Conservation (phyloP, 352 stramenopile genomes). For the Phytopythium mirpurense region DNA sequence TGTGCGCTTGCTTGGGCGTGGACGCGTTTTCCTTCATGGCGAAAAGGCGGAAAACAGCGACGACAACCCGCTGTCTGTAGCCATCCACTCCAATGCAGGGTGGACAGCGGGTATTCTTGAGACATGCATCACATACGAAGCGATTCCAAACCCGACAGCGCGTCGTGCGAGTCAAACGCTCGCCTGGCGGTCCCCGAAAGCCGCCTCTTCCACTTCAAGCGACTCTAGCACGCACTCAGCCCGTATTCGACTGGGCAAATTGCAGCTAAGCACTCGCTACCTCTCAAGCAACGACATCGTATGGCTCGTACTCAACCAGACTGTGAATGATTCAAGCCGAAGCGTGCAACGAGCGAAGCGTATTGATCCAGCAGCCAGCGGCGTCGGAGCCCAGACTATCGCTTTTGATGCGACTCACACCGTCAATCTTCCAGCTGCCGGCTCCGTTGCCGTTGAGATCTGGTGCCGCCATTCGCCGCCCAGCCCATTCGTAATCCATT, state of each 20-base stretch:
- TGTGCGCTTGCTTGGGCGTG: conserved; percentile 23
- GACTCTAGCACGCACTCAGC: too few relatives aligned
- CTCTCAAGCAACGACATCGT: background rate
- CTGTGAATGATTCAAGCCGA: background rate
- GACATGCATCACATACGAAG: background rate
- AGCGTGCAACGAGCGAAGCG: background rate
- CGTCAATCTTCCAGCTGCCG: background rate
- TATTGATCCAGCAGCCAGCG: background rate
- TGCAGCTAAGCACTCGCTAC: background rate
- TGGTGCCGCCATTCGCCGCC: background rate
- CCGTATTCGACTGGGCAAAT: background rate
- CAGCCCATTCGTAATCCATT: background rate
- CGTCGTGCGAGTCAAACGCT: background rate
- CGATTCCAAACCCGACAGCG: background rate
- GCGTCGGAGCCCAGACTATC: background rate
- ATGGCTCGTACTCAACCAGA: background rate
- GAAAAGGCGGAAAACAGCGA: background rate
- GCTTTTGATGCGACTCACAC: background rate
- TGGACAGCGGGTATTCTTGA: conserved; percentile 22
- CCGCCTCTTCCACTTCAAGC: background rate
- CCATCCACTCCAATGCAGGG: conserved; percentile 27
- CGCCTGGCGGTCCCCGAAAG: background rate
- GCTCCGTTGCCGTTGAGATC: background rate
- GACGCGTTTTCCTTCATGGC: conserved; percentile 17
- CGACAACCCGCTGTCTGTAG: conserved; percentile 14